These are phyloP conservation scores for Udeniomyces megalosporus DNA, from an alignment of 768 basidiomycete species.

Conservation along the genomic window DNA sequence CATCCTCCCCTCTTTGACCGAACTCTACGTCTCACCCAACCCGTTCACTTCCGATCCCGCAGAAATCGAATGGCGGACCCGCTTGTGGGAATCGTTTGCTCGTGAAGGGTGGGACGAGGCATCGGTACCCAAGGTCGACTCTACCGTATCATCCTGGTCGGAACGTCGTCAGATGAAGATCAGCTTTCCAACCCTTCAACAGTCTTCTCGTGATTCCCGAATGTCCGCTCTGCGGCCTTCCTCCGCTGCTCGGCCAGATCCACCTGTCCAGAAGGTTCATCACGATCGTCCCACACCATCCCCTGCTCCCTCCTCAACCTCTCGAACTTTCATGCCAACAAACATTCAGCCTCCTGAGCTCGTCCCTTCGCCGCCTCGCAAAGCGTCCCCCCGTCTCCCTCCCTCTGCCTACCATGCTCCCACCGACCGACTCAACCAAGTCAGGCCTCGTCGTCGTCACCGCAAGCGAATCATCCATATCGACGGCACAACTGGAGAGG, in stretches of 20 bases:
- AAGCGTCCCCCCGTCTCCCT: not conserved
- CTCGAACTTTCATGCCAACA: too few species aligned
- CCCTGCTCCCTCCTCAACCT: too few species aligned
- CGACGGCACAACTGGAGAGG: conserved; percentile 35
- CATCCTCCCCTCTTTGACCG: conserved; percentile 1
- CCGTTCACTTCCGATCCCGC: conserved; percentile 46
- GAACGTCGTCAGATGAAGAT: conserved; percentile 23
- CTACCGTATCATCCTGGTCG: conserved; percentile 29
- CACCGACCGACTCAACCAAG: not conserved
- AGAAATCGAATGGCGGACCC: conserved; percentile 53
- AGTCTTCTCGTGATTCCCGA: not conserved
- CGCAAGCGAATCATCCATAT: conserved; percentile 66
- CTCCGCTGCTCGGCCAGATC: not conserved
- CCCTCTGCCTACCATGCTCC: not conserved
- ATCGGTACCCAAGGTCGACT: conserved; percentile 48
- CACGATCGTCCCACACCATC: not conserved
- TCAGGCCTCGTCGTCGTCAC: conserved; percentile 30
- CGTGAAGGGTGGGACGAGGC: conserved; percentile 53
- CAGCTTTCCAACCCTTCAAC: not conserved
- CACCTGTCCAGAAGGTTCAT: not conserved
- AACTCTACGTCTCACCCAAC: conserved; percentile 34
- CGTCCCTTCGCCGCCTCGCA: not conserved
- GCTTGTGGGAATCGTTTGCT: conserved; percentile 69
- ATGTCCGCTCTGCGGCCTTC: not conserved
- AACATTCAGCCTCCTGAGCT: not conserved